phyloP scores from a whole-genome alignment of 331 rosid species.

The Quercus tomentella region DNA sequence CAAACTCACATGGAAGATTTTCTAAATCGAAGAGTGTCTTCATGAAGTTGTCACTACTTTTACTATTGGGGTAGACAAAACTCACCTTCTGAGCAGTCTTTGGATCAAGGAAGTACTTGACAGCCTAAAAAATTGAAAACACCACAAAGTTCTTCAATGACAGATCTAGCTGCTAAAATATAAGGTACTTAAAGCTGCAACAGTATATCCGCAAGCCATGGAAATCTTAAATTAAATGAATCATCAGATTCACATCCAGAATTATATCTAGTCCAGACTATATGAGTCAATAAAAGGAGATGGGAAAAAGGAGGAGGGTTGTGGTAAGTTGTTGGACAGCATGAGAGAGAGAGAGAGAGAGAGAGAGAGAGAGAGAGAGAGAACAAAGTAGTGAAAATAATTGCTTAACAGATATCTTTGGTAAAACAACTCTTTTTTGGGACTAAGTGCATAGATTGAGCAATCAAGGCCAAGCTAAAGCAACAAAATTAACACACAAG shows the following conservation, averaged over 20 bases:
- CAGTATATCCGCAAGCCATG: neutral
- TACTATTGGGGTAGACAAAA: slow-evolving; percentile 68
- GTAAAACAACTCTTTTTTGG: neutral
- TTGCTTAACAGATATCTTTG: neutral
- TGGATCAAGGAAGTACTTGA: slow-evolving; percentile 71
- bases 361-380: too few species aligned
- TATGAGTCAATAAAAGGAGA: too few species aligned
- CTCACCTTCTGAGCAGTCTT: slow-evolving; percentile 78
- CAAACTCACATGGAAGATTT: slow-evolving; percentile 80
- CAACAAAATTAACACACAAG: neutral
- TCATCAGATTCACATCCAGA: neutral
- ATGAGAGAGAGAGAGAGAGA: neutral
- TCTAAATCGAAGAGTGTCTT: slow-evolving; percentile 72
- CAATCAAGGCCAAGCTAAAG: neutral
- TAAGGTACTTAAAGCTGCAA: neutral
- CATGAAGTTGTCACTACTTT: slow-evolving; percentile 79
- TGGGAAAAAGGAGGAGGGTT: neutral
- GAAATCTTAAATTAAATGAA: neutral
- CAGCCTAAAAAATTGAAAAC: slow-evolving; percentile 42
- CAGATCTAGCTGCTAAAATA: neutral
- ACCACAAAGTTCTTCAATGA: slow-evolving; percentile 8
- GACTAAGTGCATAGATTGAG: neutral
- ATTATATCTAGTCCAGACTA: neutral
- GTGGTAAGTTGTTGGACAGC: neutral
- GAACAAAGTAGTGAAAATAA: too few species aligned